Percentiles rank a stretch among this genome's conserved stretches.
Evolutionary conservation across 257 asterid genomes (phyloP).

Genomic region (Nyctanthes arbortristis): DNA sequence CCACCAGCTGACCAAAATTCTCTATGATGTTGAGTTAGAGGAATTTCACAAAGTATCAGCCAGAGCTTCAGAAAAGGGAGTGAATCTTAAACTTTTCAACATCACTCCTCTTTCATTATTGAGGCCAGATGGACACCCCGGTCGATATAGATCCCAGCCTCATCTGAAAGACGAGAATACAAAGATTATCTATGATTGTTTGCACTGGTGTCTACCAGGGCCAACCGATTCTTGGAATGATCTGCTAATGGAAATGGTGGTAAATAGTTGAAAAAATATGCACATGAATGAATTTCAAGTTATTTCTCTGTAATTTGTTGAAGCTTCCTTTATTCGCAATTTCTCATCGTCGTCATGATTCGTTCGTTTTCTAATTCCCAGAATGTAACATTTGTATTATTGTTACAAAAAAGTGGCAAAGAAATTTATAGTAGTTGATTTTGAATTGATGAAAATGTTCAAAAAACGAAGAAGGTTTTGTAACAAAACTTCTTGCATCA

Average conservation of each 20-base stretch:
- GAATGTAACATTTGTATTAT: too few species aligned
- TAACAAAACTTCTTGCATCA: too few species aligned
- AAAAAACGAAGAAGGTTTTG: too few species aligned
- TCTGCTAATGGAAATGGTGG: constrained; percentile 66
- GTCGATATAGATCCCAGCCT: constrained; percentile 71
- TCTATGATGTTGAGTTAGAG: constrained; percentile 47
- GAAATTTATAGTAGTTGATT: too few species aligned
- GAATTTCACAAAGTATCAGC: constrained; percentile 42
- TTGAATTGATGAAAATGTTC: too few species aligned
- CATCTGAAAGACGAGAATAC: constrained; percentile 39
- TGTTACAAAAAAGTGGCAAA: too few species aligned
- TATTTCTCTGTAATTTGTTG: too few species aligned
- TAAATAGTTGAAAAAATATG: constrained; percentile 37
- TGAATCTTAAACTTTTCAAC: constrained; percentile 58
- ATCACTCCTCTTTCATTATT: constrained; percentile 52
- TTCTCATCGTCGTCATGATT: too few species aligned
- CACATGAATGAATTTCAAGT: neutral
- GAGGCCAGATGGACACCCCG: constrained; percentile 93
- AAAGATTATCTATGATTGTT: constrained; percentile 56
- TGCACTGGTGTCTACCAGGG: constrained; percentile 96
- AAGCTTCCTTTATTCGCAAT: too few species aligned
- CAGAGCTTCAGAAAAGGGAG: constrained; percentile 49
- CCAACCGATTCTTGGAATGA: constrained; percentile 91
- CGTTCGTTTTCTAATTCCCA: too few species aligned
- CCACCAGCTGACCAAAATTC: constrained; percentile 40